Evolutionary conservation across 192 early-diverging fungal species (phyloP).

Genomic region (Mortierella hygrophila): DNA sequence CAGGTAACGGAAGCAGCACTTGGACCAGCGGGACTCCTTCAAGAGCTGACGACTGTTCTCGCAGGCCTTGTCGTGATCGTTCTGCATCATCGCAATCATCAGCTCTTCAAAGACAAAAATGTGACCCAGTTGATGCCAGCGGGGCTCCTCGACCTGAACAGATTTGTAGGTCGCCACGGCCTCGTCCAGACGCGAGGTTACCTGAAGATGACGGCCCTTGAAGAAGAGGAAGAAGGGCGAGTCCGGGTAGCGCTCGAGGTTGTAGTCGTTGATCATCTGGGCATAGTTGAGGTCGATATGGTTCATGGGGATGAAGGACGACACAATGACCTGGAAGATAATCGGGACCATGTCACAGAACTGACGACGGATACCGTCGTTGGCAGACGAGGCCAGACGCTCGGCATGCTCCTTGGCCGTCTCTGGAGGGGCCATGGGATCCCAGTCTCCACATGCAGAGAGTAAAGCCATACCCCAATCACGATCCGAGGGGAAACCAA

Average conservation of each 20-base stretch:
- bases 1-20: constrained; percentile 83
- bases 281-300: constrained; percentile 78
- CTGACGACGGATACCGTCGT: constrained; percentile 79
- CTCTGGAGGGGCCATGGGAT: constrained; percentile 50
- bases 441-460: constrained; percentile 80
- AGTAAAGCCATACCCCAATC: constrained; percentile 80
- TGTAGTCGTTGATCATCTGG: constrained; percentile 64
- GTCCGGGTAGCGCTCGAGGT: constrained; percentile 70
- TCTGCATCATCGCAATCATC: constrained; percentile 71
- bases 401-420: constrained; percentile 44
- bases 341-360: constrained; percentile 82
- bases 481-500: constrained; percentile 86
- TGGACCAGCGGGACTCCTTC: constrained; percentile 89
- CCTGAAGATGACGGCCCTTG: constrained; percentile 72
- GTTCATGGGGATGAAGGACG: constrained; percentile 74
- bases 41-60: constrained; percentile 73
- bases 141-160: constrained; percentile 66
- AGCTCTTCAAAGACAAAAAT: constrained; percentile 88
- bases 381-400: constrained; percentile 48
- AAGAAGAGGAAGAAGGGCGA: constrained; percentile 83
- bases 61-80: constrained; percentile 70
- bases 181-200: constrained; percentile 65
- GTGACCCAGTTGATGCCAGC: constrained; percentile 85
- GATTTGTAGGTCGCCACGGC: constrained; percentile 72
- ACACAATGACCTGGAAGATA: constrained; percentile 83